These are phyloP conservation scores for Suillus variegatus DNA, from an alignment of 768 basidiomycete genomes.

Conservation along the genomic window DNA sequence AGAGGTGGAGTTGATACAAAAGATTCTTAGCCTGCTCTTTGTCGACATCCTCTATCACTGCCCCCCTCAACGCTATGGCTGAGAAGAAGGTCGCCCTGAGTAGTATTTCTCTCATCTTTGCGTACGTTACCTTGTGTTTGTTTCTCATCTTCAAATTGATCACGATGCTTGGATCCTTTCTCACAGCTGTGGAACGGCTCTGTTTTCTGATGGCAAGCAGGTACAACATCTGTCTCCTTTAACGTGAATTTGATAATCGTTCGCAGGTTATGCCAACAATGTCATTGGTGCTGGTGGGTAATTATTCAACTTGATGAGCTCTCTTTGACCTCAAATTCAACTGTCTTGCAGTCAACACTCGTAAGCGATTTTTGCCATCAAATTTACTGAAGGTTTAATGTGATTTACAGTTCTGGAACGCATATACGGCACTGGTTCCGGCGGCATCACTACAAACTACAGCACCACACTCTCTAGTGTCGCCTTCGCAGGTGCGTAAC, in stretches of 20 bases:
- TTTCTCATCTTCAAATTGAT: slow-evolving; percentile 3
- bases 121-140: slow-evolving; percentile 46
- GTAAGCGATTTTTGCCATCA: slow-evolving; percentile 38
- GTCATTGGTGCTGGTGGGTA: slow-evolving; percentile 74
- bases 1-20: background rate
- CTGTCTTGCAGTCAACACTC: slow-evolving; percentile 57
- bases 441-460: slow-evolving; percentile 49
- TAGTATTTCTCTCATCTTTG: slow-evolving; percentile 82
- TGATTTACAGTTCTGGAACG: slow-evolving; percentile 58
- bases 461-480: slow-evolving; percentile 63
- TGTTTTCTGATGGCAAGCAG: slow-evolving; percentile 78
- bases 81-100: slow-evolving; percentile 27
- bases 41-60: background rate
- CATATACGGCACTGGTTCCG: slow-evolving; percentile 60
- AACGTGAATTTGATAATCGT: slow-evolving; percentile 6
- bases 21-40: background rate
- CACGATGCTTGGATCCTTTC: background rate
- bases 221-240: background rate
- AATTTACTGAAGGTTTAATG: slow-evolving; percentile 9
- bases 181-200: slow-evolving; percentile 77
- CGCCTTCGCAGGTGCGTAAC: slow-evolving; percentile 78
- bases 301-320: background rate
- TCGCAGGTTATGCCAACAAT: slow-evolving; percentile 75
- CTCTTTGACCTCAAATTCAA: slow-evolving; percentile 3
- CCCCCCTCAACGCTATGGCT: slow-evolving; percentile 11